Evolutionary conservation across 2,329 filamentous ascomycete species (phyloP), one percentile per base, ranked within the genome.

Genomic region (Dothideomycetes sp.): DNA sequence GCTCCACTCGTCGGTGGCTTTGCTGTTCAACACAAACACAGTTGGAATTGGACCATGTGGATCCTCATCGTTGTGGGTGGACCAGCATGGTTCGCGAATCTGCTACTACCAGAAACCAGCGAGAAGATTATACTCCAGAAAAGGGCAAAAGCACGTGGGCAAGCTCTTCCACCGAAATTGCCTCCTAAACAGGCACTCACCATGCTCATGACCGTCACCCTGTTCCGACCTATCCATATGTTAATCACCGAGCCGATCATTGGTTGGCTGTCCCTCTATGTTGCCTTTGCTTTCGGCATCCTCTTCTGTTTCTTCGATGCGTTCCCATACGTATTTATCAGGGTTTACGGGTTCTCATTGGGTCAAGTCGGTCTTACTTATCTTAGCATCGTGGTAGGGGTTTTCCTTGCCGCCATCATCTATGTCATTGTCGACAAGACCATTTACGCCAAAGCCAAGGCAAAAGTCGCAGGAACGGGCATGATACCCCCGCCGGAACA

Each of bases 81-180:
- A 2, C 54, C 56, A 4, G 56, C 60, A 2, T 62, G 57, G 33
- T 12, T 64, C 16, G 43, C 52, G 1, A 45, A 68, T 0, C 36
- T 71, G 2, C 61, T 67, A 2, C 67, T 67, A 49, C 57, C 62
- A 22, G 76, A 80, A 51, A 78, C 76, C 0, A 77, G 73, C 51
- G 71, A 76, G 44, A 61, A 61, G 36, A 56, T 62, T 41, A 68
- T 75, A 1, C 55, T 74, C 2, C 51, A 56, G 34, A 53, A 51
- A 17, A 49, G 60, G 22, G 57, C 58, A 5, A 61, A 61, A 44
- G 53, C 52, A 19, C 48, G 52, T 2, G 53, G 56, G n/a, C 43
- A 62, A 2, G 4, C 15, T 2, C n/a, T n/a, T n/a, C n/a, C n/a
- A n/a, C n/a, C n/a, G n/a, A n/a, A n/a, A n/a, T n/a, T n/a, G n/a